These are phyloP conservation scores for Psilocybe sp. DNA, from an alignment of 768 basidiomycete genomes.

Conservation along the genomic window DNA sequence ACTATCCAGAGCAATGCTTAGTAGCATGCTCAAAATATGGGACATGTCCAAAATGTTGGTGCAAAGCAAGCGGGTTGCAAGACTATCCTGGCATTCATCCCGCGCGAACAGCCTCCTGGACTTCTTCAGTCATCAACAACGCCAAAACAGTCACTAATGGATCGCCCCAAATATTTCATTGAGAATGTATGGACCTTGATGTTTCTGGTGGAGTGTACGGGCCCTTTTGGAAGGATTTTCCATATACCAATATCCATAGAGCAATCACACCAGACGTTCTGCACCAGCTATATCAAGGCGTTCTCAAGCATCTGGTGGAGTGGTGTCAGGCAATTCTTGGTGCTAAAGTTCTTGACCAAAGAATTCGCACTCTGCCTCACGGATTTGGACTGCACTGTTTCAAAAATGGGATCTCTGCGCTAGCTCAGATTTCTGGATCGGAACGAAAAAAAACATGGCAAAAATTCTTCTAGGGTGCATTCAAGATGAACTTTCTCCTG, in stretches of 20 bases:
- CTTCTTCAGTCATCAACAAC: background rate
- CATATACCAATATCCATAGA: slow-evolving; percentile 9
- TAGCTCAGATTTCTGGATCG: slow-evolving; percentile 36
- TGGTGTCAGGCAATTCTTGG: slow-evolving; percentile 6
- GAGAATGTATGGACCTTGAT: slow-evolving; percentile 7
- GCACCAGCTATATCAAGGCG: slow-evolving; percentile 15
- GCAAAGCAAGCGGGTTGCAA: background rate
- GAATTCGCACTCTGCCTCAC: slow-evolving; percentile 28
- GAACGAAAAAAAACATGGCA: slow-evolving; percentile 34
- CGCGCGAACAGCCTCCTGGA: background rate
- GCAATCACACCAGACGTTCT: slow-evolving; percentile 15
- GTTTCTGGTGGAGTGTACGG: slow-evolving; percentile 5
- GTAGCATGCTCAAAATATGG: background rate
- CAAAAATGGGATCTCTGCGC: slow-evolving; percentile 32
- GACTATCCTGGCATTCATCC: background rate
- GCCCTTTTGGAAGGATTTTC: slow-evolving; percentile 15
- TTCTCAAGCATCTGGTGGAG: slow-evolving; percentile 11
- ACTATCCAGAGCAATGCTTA: slow-evolving; percentile 1
- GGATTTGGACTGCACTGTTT: slow-evolving; percentile 31
- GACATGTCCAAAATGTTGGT: background rate
- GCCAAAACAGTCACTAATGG: background rate
- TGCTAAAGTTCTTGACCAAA: slow-evolving; percentile 13
- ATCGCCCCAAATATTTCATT: background rate
- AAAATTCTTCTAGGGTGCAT: slow-evolving; percentile 26
- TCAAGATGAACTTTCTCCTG: slow-evolving; percentile 12